These are phyloP conservation scores for Coccinonectria pachysandricola DNA, from an alignment of 2,329 filamentous ascomycete genomes.

Conservation along the genomic window DNA sequence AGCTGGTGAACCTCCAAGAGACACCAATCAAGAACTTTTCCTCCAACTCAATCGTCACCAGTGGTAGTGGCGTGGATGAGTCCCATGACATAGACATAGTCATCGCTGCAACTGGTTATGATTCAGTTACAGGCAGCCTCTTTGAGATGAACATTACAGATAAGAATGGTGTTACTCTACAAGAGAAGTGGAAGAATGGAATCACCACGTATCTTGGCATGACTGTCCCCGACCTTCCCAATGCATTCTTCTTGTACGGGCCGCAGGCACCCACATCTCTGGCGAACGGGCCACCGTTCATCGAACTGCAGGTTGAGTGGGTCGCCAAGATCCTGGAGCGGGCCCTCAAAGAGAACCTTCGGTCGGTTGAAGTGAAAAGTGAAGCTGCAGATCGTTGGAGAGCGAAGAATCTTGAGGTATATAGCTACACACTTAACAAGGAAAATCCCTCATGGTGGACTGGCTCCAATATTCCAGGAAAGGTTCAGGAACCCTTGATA, in stretches of 20 bases:
- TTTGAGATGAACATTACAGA: slow-evolving; percentile 12
- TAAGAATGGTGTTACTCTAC: slow-evolving; percentile 6
- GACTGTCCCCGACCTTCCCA: slow-evolving; percentile 11
- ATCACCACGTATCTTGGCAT: slow-evolving; percentile 15
- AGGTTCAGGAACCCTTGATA: slow-evolving; percentile 4
- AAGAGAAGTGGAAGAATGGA: slow-evolving; percentile 9
- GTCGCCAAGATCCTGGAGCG: slow-evolving; percentile 7
- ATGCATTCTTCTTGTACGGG: slow-evolving; percentile 16
- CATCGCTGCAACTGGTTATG: slow-evolving; percentile 14
- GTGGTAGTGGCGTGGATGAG: slow-evolving; percentile 22
- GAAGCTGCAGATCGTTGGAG: slow-evolving; percentile 4
- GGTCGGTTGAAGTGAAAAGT: slow-evolving; percentile 4
- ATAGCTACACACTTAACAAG: slow-evolving; percentile 3
- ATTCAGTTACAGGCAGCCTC: slow-evolving; percentile 12
- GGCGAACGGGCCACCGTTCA: slow-evolving; percentile 12
- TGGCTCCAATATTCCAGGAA: slow-evolving; percentile 6
- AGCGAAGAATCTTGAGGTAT: slow-evolving; percentile 3
- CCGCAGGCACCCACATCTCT: slow-evolving; percentile 13
- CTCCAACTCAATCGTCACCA: slow-evolving; percentile 27
- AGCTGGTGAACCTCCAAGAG: slow-evolving; percentile 34
- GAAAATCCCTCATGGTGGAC: slow-evolving; percentile 7
- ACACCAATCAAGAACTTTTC: slow-evolving; percentile 32
- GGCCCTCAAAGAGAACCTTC: slow-evolving; percentile 4
- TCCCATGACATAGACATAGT: slow-evolving; percentile 20
- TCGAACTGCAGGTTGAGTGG: slow-evolving; percentile 13